Conservation (phyloP, 2,329 filamentous ascomycete genomes). For the Fusarium begoniae region DNA sequence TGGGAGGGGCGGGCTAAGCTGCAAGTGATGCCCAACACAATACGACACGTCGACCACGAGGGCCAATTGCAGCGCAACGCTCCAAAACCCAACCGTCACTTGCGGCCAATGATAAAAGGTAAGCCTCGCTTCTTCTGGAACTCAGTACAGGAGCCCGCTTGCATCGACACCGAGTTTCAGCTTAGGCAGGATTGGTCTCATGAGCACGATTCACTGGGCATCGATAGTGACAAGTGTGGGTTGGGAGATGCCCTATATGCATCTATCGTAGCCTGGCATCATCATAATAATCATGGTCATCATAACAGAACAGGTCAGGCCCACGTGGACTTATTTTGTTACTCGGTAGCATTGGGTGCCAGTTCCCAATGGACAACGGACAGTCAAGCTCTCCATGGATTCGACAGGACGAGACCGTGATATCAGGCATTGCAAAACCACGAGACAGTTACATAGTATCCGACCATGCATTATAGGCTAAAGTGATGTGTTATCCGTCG, state of each 20-base stretch:
- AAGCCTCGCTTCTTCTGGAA: conserved; percentile 27
- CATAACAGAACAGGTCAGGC: not conserved
- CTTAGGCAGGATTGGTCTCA: conserved; percentile 17
- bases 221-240: conserved; percentile 29
- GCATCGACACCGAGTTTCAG: conserved; percentile 27
- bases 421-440: conserved; percentile 8
- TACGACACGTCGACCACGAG: conserved; percentile 24
- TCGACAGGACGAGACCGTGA: not conserved
- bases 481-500: conserved; percentile 10
- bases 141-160: conserved; percentile 7
- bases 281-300: not conserved
- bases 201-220: conserved; percentile 28
- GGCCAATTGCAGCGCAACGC: conserved; percentile 10
- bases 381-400: conserved; percentile 5
- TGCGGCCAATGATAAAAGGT: conserved; percentile 25
- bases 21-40: conserved; percentile 32
- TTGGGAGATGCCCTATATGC: conserved; percentile 32
- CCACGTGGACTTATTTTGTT: conserved; percentile 19
- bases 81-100: conserved; percentile 17
- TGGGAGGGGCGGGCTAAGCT: conserved; percentile 22
- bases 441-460: not conserved
- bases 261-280: conserved; percentile 6
- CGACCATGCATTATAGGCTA: not conserved
- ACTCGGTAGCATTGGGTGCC: not conserved
- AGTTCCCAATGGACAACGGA: not conserved